Evolutionary conservation across 345 rosid species (phyloP).

Genomic region (Angophora floribunda): DNA sequence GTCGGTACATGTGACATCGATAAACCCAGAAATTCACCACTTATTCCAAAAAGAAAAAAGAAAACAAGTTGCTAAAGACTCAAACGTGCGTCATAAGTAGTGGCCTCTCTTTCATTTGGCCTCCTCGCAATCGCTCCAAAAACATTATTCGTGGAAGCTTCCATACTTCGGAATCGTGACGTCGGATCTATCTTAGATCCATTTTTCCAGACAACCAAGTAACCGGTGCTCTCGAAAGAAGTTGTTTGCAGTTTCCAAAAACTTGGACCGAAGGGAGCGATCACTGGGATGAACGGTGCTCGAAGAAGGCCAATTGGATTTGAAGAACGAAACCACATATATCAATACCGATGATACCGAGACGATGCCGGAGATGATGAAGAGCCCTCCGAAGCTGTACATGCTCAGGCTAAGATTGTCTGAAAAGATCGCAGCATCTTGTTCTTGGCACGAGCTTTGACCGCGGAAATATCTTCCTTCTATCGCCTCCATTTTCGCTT

Average conservation of each 20-base stretch:
- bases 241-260: neutral
- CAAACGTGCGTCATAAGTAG: neutral
- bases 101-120: neutral
- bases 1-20: neutral
- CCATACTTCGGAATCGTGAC: neutral
- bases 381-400: constrained; percentile 31
- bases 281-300: neutral
- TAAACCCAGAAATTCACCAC: neutral
- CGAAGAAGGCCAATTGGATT: neutral
- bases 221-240: neutral
- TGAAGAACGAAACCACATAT: neutral
- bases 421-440: neutral
- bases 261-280: neutral
- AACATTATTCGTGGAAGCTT: neutral
- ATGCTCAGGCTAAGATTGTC: constrained; percentile 12
- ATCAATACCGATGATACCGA: constrained; percentile 6
- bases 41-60: neutral
- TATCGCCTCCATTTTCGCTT: constrained; percentile 2
- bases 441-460: neutral
- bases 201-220: neutral
- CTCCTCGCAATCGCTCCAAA: neutral
- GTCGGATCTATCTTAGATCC: neutral
- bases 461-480: neutral
- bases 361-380: constrained; percentile 27
- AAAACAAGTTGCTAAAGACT: neutral